These are phyloP conservation scores for Cyclotella sp. DNA, from an alignment of 108 stramenopile genomes.

Conservation along the genomic window DNA sequence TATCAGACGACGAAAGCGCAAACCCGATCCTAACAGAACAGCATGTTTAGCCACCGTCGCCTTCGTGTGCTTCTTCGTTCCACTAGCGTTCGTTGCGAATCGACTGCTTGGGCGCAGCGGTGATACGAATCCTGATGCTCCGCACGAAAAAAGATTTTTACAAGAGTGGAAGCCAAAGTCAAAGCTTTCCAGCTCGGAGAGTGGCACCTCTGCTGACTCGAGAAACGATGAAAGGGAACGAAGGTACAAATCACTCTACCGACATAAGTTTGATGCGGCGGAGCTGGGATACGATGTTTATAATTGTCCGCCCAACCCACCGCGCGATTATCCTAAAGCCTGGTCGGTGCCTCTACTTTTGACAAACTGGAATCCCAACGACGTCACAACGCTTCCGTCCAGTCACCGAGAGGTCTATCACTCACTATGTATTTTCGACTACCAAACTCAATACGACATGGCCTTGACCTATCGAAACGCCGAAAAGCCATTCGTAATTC, in stretches of 20 bases:
- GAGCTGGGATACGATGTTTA: conserved; percentile 34
- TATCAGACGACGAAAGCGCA: conserved; percentile 10
- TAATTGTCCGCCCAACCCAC: conserved; percentile 42
- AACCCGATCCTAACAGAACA: conserved; percentile 20
- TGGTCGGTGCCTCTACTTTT: conserved; percentile 37
- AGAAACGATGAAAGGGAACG: conserved; percentile 12
- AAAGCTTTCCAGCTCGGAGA: too few relatives aligned
- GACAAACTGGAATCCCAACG: conserved; percentile 40
- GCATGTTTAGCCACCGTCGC: conserved; percentile 10
- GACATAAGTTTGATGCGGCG: conserved; percentile 16
- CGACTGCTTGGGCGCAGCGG: not conserved
- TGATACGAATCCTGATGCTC: not conserved
- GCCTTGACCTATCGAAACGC: conserved; percentile 57
- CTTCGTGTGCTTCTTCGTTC: conserved; percentile 8
- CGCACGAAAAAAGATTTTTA: not conserved
- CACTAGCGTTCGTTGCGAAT: conserved; percentile 13
- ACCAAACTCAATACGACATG: conserved; percentile 37
- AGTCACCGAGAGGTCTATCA: conserved; percentile 38
- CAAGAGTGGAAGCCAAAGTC: conserved; percentile 17
- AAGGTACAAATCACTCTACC: conserved; percentile 27
- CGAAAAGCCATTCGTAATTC: conserved; percentile 82
- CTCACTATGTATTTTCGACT: conserved; percentile 48
- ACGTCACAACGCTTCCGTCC: conserved; percentile 23
- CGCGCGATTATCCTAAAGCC: conserved; percentile 40
- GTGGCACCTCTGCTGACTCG: not conserved